Evolutionary conservation across 768 basidiomycete species (phyloP), one percentile per base, ranked within the genome.

Genomic region (Auricularia cornea): DNA sequence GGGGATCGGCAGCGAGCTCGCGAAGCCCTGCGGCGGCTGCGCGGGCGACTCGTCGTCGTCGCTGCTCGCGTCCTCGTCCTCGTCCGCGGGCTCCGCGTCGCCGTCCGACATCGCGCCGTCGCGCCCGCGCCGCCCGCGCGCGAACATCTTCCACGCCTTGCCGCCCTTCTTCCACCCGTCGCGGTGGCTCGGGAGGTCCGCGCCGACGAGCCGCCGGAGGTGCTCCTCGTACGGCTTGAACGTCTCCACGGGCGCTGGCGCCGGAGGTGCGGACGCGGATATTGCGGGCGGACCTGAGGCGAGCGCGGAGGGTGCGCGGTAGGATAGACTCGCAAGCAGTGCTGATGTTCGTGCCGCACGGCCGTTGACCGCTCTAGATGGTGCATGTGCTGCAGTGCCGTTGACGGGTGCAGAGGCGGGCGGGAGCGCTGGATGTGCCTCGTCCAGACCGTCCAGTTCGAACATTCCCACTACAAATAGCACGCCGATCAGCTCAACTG

Each of bases 131-230:
- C 77, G 70, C 59, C 70, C 73, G 29, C 61, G 63, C 44, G 83
- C 79, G 67, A 90, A 86, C 23, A 80, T 71, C 63, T 81, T 79
- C 88, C 87, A 89, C 14, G 85, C 83, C 65, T 77, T 81, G 68
- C 85, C 81, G 68, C 82, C 80, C 65, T 81, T 80, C 68, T 77
- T 83, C 88, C 88, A 89, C 14, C 83, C 83, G n/a, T 79, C 83
- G 61, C 87, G 80, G 70, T 90, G 89, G 66, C 87, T 89, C 1
- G 88, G 86, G 32, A 78, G 83, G 73, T 83, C 78, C 30, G 87
- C 87, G 10, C 86, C 87, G n/a, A 90, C 83, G 35, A 89, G 77
- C 66, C 79, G 81, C 67, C 83, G 64, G 35, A 89, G 77, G 67
- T 84, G 83, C 33, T 76, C 78, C 67, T 86, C 83, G 60, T 79